phyloP scores from a whole-genome alignment of 192 early-diverging fungal species.

The Backusella psychrophila region DNA sequence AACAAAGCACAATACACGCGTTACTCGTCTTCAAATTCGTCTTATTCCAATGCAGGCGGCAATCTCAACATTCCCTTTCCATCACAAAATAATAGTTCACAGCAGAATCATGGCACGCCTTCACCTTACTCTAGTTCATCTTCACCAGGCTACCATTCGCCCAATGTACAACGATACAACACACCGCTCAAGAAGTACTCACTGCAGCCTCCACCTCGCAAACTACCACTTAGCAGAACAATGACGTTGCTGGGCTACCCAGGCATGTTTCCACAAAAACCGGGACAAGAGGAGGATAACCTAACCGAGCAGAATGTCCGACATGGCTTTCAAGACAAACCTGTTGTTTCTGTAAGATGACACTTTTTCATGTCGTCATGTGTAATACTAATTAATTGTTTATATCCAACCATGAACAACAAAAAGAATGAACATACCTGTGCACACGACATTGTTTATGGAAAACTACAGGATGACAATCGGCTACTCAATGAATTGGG shows the following conservation, averaged over 20 bases:
- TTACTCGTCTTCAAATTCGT: slow-evolving; percentile 9
- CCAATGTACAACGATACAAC: slow-evolving; percentile 30
- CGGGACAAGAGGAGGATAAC: slow-evolving; percentile 42
- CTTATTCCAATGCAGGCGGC: slow-evolving; percentile 6
- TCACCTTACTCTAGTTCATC: slow-evolving; percentile 50
- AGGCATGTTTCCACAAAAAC: slow-evolving; percentile 59
- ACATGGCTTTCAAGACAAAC: slow-evolving; percentile 59
- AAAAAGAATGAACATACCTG: slow-evolving; percentile 49
- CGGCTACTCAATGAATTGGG: slow-evolving; percentile 47
- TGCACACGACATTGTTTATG: slow-evolving; percentile 50
- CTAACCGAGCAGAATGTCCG: slow-evolving; percentile 63
- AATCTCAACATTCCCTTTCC: slow-evolving; percentile 31
- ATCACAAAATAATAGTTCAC: slow-evolving; percentile 8
- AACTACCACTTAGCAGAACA: slow-evolving; percentile 34
- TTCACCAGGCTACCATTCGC: slow-evolving; percentile 42
- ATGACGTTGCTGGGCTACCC: slow-evolving; percentile 43
- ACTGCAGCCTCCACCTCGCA: slow-evolving; percentile 42
- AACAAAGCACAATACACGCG: slow-evolving; percentile 24
- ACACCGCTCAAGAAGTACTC: slow-evolving; percentile 44
- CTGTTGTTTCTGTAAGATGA: slow-evolving; percentile 37
- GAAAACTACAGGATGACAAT: slow-evolving; percentile 46
- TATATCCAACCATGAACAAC: too few species aligned
- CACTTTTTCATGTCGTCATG: background rate
- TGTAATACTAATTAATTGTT: background rate
- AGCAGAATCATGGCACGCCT: slow-evolving; percentile 19